Percentiles rank a stretch among this genome's conserved stretches.
Evolutionary conservation across 768 basidiomycete genomes (phyloP).

Genomic region (Trametopsis cervina): DNA sequence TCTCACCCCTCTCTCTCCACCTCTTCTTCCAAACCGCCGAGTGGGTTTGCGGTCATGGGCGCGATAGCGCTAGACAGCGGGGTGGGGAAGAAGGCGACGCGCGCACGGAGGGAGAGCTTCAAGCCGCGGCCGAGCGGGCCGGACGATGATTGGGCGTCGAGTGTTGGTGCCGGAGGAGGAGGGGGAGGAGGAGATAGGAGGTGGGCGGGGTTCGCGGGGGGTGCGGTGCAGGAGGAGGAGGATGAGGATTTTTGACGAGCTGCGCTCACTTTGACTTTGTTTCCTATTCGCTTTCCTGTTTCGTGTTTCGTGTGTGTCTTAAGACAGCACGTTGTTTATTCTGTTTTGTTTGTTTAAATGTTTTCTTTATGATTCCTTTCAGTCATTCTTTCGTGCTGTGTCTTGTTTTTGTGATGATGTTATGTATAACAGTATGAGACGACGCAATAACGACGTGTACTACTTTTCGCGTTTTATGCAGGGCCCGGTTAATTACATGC

Average conservation of each 20-base stretch:
- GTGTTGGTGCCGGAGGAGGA: constrained; percentile 1
- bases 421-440: not conserved
- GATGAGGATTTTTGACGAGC: constrained; percentile 23
- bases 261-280: not conserved
- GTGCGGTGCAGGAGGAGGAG: constrained; percentile 27
- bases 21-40: no score
- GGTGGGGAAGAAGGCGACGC: constrained; percentile 40
- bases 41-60: constrained; percentile 16
- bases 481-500: no score
- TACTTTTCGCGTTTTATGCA: no score
- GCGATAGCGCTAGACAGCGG: constrained; percentile 10
- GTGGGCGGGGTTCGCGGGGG: constrained; percentile 24
- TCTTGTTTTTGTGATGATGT: not conserved
- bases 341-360: no score
- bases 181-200: constrained; percentile 13
- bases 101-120: constrained; percentile 71
- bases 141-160: constrained; percentile 31
- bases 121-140: constrained; percentile 66
- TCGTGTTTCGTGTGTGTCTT: no score
- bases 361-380: no score
- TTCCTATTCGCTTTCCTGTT: no score
- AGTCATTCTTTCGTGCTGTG: not conserved
- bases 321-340: no score
- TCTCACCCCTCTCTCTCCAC: constrained; percentile 14
- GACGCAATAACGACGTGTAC: no score